These are phyloP conservation scores for Byssoonygena ceratinophila DNA, from an alignment of 2,329 filamentous ascomycete species.

Conservation along the genomic window DNA sequence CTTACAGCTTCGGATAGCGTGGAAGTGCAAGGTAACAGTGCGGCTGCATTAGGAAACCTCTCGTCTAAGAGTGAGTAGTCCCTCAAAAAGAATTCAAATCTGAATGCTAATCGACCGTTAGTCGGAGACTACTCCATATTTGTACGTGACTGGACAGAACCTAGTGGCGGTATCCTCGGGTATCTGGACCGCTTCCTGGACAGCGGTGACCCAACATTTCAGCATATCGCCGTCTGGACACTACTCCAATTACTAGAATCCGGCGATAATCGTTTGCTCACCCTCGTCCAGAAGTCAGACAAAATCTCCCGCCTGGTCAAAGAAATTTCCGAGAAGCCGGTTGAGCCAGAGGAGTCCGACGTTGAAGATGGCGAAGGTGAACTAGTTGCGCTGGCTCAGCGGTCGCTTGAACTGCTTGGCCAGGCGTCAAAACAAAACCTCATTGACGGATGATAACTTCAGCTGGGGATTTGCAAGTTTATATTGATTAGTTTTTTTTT, in stretches of 20 bases:
- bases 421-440: conserved; percentile 55
- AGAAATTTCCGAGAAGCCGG: conserved; percentile 75
- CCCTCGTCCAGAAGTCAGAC: conserved; percentile 76
- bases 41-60: conserved; percentile 85
- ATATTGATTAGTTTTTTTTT: neutral
- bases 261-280: conserved; percentile 79
- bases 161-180: conserved; percentile 87
- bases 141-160: conserved; percentile 84
- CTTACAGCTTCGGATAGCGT: conserved; percentile 92
- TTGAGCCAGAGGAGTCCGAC: conserved; percentile 76
- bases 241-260: conserved; percentile 90
- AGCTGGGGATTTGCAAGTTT: neutral
- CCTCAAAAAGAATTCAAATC: neutral
- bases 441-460: conserved; percentile 2
- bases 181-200: conserved; percentile 88
- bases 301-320: conserved; percentile 89
- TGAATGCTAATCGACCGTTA: conserved; percentile 30
- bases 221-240: conserved; percentile 98
- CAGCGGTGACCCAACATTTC: conserved; percentile 92
- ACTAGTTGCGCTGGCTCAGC: conserved; percentile 79
- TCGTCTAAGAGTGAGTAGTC: conserved; percentile 73
- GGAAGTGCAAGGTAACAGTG: conserved; percentile 96
- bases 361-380: conserved; percentile 89
- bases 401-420: conserved; percentile 77
- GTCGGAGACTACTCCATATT: conserved; percentile 97